A percentile compares a stretch with the other conserved stretches of the same genome.
Conservation (phyloP, 805 yeast genomes). For the Yamadazyma sp. region DNA sequence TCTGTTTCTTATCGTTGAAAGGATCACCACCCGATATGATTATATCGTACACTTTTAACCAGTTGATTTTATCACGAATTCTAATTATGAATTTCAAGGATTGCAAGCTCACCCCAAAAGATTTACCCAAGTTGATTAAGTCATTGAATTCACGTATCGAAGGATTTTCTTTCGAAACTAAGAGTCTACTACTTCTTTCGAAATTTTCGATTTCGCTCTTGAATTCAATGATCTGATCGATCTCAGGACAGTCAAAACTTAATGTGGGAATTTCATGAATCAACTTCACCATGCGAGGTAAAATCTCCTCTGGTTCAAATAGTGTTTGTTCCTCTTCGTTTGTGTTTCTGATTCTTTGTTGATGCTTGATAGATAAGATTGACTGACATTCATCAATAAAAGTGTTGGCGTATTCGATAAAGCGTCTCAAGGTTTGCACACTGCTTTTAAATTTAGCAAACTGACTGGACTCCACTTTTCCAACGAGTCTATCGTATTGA, state of each 20-base stretch:
- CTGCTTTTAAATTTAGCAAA: slow-evolving; percentile 11
- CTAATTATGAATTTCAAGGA: slow-evolving; percentile 41
- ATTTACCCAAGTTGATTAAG: slow-evolving; percentile 55
- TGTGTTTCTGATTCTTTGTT: slow-evolving; percentile 46
- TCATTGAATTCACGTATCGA: slow-evolving; percentile 48
- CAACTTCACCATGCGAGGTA: slow-evolving; percentile 33
- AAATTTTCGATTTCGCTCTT: slow-evolving; percentile 52
- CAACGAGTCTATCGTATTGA: slow-evolving; percentile 1
- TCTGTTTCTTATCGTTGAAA: slow-evolving; percentile 33
- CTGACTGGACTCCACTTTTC: not conserved
- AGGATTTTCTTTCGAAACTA: slow-evolving; percentile 34
- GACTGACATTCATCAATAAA: slow-evolving; percentile 59
- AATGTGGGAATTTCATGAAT: slow-evolving; percentile 49
- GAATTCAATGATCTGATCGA: slow-evolving; percentile 56
- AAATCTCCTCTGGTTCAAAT: slow-evolving; percentile 8
- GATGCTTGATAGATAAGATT: slow-evolving; percentile 51
- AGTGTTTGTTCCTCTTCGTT: slow-evolving; percentile 12
- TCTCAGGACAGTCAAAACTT: slow-evolving; percentile 56
- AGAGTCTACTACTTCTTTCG: slow-evolving; percentile 44
- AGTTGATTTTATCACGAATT: slow-evolving; percentile 32
- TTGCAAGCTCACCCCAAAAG: slow-evolving; percentile 57
- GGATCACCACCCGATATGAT: slow-evolving; percentile 44
- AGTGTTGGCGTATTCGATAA: slow-evolving; percentile 45
- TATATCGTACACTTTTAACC: slow-evolving; percentile 32
- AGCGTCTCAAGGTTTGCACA: slow-evolving; percentile 34